Evolutionary conservation across 2,329 filamentous ascomycete genomes (phyloP), one percentile per base, ranked within the genome.

Genomic region (Aspergillus awamori): DNA sequence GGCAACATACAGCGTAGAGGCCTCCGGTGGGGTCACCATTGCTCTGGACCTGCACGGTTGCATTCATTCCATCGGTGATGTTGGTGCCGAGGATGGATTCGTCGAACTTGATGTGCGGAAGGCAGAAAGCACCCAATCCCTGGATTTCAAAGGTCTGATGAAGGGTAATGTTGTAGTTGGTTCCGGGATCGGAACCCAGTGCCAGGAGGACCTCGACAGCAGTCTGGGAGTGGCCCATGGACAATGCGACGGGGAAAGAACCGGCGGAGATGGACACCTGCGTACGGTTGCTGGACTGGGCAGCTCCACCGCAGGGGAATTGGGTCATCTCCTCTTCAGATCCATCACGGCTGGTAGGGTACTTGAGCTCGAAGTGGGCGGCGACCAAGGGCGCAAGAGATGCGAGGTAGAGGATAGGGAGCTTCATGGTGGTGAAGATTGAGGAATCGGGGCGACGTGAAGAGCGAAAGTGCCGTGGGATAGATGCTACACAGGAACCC

Each of bases 141-240:
- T 87, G 70, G 75, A 85, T 79, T 81, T 87, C 76, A 80, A 86
- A 77, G 80, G 85, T 77, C 3, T 85, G 85, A 2, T 86, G 84
- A 28, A 92, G 81, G 36, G 87, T 85, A 74, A 89, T 82, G 81
- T 89, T 92, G 82, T 88, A 93, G 75, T 86, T 86, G 69, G 81
- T 82, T 49, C 79, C 80, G 1, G 82, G 81, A 58, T 84, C 74
- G 56, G 78, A 78, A 39, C 84, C 84, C 15, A 87, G 71, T 28
- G 80, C 81, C 53, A 87, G 70, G 38, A 85, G 80, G 38, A 86
- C 78, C 60, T 82, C 80, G n/a, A 86, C 67, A 49, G 82, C 81
- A 30, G 82, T 79, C 63, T 81, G 78, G 11, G 80, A 76, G 69
- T 87, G 84, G 60, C 82, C 81, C 71, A 86, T 77, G 38, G 80